Conservation (phyloP, 2,329 filamentous ascomycete genomes). For the Exophiala lecanii-corni region DNA sequence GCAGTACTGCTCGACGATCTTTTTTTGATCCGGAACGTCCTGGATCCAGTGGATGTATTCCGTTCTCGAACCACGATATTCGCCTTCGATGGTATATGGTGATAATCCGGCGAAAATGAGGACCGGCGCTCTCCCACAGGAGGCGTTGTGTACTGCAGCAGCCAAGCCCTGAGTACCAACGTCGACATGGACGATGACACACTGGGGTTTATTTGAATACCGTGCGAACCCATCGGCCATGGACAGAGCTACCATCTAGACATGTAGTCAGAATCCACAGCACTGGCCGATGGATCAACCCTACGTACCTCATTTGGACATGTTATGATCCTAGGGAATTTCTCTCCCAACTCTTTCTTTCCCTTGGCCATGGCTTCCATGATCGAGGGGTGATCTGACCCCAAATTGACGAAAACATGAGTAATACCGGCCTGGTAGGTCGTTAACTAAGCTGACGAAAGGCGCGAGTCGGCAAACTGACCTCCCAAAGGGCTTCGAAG, state of each 20-base stretch:
- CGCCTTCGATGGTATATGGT: slow-evolving; percentile 72
- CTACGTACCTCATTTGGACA: slow-evolving; percentile 68
- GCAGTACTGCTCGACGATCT: slow-evolving; percentile 79
- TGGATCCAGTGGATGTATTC: slow-evolving; percentile 88
- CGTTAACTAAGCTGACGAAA: slow-evolving; percentile 11
- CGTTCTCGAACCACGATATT: slow-evolving; percentile 70
- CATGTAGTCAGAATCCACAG: slow-evolving; percentile 7
- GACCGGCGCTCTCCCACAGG: slow-evolving; percentile 67
- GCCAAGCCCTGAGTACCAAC: slow-evolving; percentile 76
- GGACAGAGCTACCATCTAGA: slow-evolving; percentile 75
- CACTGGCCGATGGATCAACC: background rate
- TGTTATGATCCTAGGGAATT: slow-evolving; percentile 70
- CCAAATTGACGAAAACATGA: slow-evolving; percentile 51
- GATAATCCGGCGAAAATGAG: slow-evolving; percentile 74
- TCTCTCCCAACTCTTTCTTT: slow-evolving; percentile 59
- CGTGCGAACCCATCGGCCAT: slow-evolving; percentile 79
- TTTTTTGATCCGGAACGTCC: slow-evolving; percentile 75
- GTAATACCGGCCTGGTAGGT: slow-evolving; percentile 43
- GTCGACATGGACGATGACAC: slow-evolving; percentile 75
- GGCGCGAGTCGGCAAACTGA: slow-evolving; percentile 42
- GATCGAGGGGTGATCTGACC: slow-evolving; percentile 65
- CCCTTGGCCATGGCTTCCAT: slow-evolving; percentile 77
- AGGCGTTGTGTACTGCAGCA: slow-evolving; percentile 75
- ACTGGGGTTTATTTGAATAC: slow-evolving; percentile 66
- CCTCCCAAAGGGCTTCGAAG: slow-evolving; percentile 75